Base-by-base conservation (phyloP, 2,329 filamentous ascomycete genomes). In the Colletotrichum sp. region DNA sequence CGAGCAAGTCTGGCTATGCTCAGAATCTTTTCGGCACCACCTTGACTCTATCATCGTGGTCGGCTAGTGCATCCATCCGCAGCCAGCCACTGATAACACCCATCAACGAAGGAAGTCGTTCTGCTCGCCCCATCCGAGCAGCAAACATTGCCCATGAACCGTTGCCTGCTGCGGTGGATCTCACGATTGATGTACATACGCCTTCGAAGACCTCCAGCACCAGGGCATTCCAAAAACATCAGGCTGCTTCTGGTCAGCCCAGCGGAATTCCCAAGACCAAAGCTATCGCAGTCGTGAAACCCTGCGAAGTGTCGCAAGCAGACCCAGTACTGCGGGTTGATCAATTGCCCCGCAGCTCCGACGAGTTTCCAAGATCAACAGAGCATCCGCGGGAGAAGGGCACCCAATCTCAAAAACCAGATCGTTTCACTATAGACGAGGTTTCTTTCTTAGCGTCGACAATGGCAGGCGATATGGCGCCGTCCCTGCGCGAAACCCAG, bases 1-100 rank as follows among this genome's bases (percentile, higher is more conserved):
- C 85, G 26, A 88, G 83, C 80, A 90, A 87, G 79, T 85, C 80
- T 73, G 87, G 88, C 7, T 90, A 90, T 80, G 88, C 88, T 7
- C 86, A 87, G 77, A 89, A 85, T 78, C 81, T 91, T 6, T 90
- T 90, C 78, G 89, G 89, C 4, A 84, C 88, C 24, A 80, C 86
- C 6, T 78, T 90, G 64, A 85, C 82, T 7, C 81, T 90, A n/a
- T 73, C 77, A 9, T 65, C 77, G 26, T 77, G 76, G 72, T 66
- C 77, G 8, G 64, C 71, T 5, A 74, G 64, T 34, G 66, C 75
- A 24, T 21, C 71, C 10, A 7, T 65, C 9, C 64, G 73, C 15
- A 68, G 65, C 30, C 70, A 75, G 30, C 64, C 59, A 10, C 7
- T 57, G 26, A 32, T 26, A 16, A 63, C 57, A 7, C 28, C 64